A percentile compares a stretch with the other conserved stretches of the same genome.
These are phyloP conservation scores for Sphagnum tenellum DNA, from an alignment of 225 moss, liverwort and hornwort genomes.

Conservation along the genomic window DNA sequence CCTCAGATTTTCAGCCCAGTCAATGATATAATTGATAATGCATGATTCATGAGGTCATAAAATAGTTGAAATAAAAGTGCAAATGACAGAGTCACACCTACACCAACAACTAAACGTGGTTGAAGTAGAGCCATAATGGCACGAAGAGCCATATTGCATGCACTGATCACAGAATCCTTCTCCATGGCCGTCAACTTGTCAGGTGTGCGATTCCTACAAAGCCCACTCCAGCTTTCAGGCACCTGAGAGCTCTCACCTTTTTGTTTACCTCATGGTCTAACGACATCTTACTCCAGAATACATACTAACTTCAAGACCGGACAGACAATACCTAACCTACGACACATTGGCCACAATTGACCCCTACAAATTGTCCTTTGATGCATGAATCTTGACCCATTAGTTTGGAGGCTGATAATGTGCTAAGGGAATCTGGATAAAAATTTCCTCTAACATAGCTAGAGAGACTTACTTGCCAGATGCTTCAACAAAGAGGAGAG, in stretches of 20 bases:
- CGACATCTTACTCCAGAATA: too few relatives aligned
- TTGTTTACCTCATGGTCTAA: too few relatives aligned
- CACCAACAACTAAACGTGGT: slow-evolving; percentile 40
- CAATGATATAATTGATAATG: too few relatives aligned
- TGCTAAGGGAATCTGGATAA: neutral
- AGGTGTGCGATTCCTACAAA: slow-evolving; percentile 54
- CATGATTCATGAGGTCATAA: too few relatives aligned
- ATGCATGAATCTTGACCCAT: too few relatives aligned
- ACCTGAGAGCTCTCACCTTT: too few relatives aligned
- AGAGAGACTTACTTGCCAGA: slow-evolving; percentile 46
- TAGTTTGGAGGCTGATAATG: neutral
- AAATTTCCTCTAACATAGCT: neutral
- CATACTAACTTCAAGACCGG: too few relatives aligned
- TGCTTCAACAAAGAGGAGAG: slow-evolving; percentile 47
- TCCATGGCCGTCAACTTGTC: slow-evolving; percentile 44
- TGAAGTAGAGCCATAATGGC: slow-evolving; percentile 34
- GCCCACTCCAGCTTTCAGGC: neutral
- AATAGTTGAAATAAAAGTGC: neutral
- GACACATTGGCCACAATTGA: too few relatives aligned
- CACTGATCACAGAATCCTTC: slow-evolving; percentile 21
- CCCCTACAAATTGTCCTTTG: too few relatives aligned
- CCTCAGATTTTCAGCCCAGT: too few relatives aligned
- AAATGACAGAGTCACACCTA: slow-evolving; percentile 31
- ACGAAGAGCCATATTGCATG: slow-evolving; percentile 32
- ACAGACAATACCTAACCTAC: too few relatives aligned